Conservation (phyloP, 2,329 filamentous ascomycete species). For the Cladosporium sp. region DNA sequence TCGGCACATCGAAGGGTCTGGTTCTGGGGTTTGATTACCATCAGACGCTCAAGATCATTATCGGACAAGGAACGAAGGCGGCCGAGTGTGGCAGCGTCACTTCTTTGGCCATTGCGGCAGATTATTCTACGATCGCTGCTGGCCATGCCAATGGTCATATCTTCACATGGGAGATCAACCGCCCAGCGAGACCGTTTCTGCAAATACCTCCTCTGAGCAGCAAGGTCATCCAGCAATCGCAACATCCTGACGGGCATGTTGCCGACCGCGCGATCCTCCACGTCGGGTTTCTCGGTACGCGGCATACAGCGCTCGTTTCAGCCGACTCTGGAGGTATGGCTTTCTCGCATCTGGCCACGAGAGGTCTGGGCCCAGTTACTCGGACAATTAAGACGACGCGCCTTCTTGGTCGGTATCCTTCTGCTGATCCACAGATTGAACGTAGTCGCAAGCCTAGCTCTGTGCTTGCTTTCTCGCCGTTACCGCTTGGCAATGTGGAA, state of each 20-base stretch:
- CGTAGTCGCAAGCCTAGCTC: slow-evolving; percentile 86
- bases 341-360: slow-evolving; percentile 91
- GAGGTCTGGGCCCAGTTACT: slow-evolving; percentile 81
- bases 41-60: slow-evolving; percentile 89
- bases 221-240: slow-evolving; percentile 56
- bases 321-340: slow-evolving; percentile 96
- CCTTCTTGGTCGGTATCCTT: slow-evolving; percentile 86
- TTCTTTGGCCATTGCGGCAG: slow-evolving; percentile 83
- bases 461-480: slow-evolving; percentile 82
- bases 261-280: slow-evolving; percentile 75
- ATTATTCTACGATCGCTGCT: slow-evolving; percentile 85
- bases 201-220: slow-evolving; percentile 73
- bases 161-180: slow-evolving; percentile 91
- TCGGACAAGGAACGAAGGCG: slow-evolving; percentile 90
- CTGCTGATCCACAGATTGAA: slow-evolving; percentile 56
- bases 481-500: slow-evolving; percentile 92
- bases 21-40: slow-evolving; percentile 97
- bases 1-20: slow-evolving; percentile 92
- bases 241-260: slow-evolving; percentile 77
- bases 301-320: slow-evolving; percentile 91
- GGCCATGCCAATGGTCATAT: slow-evolving; percentile 89
- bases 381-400: slow-evolving; percentile 84
- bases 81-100: slow-evolving; percentile 87
- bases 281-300: slow-evolving; percentile 88
- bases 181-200: slow-evolving; percentile 81